Evolutionary conservation across 805 yeast genomes (phyloP).

Genomic region (Torulaspora gathmanii): DNA sequence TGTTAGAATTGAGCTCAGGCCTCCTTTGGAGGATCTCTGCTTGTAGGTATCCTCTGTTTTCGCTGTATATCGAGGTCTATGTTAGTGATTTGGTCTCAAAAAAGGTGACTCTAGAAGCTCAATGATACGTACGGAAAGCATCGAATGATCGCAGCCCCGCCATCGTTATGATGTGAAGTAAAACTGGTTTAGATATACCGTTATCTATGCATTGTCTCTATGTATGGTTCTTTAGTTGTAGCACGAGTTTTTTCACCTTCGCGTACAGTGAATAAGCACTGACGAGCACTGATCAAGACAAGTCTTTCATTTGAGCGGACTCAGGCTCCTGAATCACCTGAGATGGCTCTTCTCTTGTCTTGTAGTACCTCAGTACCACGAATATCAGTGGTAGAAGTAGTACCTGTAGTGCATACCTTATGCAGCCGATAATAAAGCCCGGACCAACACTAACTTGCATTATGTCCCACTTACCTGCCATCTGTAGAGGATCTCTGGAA

Average conservation of each 20-base stretch:
- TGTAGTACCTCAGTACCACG: slow-evolving; percentile 16
- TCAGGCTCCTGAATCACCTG: slow-evolving; percentile 2
- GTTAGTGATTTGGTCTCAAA: not conserved
- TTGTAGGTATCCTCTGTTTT: slow-evolving; percentile 66
- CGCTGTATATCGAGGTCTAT: slow-evolving; percentile 38
- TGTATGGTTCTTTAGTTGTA: not conserved
- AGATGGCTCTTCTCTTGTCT: slow-evolving; percentile 3
- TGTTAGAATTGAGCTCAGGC: slow-evolving; percentile 62
- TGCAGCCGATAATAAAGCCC: slow-evolving; percentile 21
- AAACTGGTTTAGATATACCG: not conserved
- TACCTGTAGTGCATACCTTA: slow-evolving; percentile 18
- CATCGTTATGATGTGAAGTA: slow-evolving; percentile 17
- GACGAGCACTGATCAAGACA: not conserved
- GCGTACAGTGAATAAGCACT: slow-evolving; percentile 1
- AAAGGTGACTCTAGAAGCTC: not conserved
- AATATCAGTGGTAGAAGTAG: slow-evolving; percentile 12
- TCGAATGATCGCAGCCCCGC: slow-evolving; percentile 53
- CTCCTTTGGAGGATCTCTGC: slow-evolving; percentile 73
- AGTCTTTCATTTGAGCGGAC: not conserved
- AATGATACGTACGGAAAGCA: slow-evolving; percentile 55
- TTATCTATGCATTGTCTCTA: slow-evolving; percentile 1
- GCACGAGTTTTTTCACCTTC: slow-evolving; percentile 2
- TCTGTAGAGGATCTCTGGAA: slow-evolving; percentile 5
- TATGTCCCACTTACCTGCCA: slow-evolving; percentile 19
- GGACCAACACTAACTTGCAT: slow-evolving; percentile 18